phyloP scores from a whole-genome alignment of 2,329 filamentous ascomycete species.

The Xylaria multiplex region DNA sequence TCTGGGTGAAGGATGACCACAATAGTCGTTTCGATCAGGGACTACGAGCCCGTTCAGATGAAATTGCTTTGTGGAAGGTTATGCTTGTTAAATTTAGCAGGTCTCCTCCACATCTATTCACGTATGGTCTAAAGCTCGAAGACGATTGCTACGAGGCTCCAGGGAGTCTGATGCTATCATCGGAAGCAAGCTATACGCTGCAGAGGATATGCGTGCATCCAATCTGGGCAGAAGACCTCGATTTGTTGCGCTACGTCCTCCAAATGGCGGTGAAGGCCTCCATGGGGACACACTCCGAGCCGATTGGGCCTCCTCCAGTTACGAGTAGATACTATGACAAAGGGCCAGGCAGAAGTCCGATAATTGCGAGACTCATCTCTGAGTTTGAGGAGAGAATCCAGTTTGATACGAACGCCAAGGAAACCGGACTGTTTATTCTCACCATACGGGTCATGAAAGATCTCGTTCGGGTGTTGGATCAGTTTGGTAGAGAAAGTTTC shows the following conservation, averaged over 20 bases:
- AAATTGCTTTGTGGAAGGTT: conserved; percentile 17
- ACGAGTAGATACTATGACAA: background rate
- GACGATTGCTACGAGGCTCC: background rate
- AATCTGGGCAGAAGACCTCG: background rate
- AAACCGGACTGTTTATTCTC: background rate
- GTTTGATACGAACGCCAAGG: no score
- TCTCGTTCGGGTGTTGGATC: background rate
- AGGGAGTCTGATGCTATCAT: conserved; percentile 9
- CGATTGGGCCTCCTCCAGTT: background rate
- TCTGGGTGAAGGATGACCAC: background rate
- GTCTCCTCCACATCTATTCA: conserved; percentile 9
- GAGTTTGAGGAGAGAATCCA: background rate
- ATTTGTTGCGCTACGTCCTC: conserved; percentile 3
- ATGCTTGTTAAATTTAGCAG: background rate
- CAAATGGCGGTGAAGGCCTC: background rate
- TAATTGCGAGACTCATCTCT: background rate
- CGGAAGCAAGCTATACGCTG: background rate
- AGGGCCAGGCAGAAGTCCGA: background rate
- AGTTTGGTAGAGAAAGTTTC: background rate
- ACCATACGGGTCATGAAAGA: background rate
- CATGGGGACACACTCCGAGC: background rate
- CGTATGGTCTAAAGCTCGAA: conserved; percentile 18
- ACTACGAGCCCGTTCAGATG: background rate
- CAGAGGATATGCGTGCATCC: conserved; percentile 8
- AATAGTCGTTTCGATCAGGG: background rate